Evolutionary conservation across 192 early-diverging fungal species (phyloP).

Genomic region (Rhizoclosmatium sp.): DNA sequence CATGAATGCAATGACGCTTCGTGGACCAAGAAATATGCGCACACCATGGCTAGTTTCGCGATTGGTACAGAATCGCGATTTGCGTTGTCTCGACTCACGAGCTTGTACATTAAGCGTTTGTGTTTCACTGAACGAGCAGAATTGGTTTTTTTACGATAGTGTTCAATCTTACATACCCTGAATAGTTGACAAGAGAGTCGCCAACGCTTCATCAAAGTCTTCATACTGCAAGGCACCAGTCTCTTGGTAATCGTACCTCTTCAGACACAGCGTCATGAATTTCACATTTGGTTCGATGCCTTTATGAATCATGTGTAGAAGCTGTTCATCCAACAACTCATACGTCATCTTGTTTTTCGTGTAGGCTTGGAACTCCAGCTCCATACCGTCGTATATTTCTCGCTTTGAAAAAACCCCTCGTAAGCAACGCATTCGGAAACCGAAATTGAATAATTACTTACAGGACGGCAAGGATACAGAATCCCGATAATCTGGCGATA

Average conservation of each 20-base stretch:
- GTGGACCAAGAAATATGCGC: constrained; percentile 45
- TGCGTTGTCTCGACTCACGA: constrained; percentile 45
- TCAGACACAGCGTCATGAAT: constrained; percentile 44
- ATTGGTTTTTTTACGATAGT: no score
- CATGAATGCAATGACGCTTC: constrained; percentile 45
- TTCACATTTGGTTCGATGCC: constrained; percentile 54
- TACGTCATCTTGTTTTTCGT: constrained; percentile 54
- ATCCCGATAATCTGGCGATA: constrained; percentile 49
- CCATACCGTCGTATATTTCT: constrained; percentile 62
- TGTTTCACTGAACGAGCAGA: constrained; percentile 17
- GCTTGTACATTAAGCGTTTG: constrained; percentile 42
- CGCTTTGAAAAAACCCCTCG: no score
- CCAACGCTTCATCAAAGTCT: constrained; percentile 56
- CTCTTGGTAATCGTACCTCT: constrained; percentile 48
- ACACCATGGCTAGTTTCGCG: constrained; percentile 44
- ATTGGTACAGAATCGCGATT: constrained; percentile 41
- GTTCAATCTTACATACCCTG: background rate
- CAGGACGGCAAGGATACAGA: constrained; percentile 55
- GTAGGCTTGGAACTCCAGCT: constrained; percentile 59
- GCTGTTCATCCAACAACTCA: constrained; percentile 54
- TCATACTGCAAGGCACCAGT: constrained; percentile 42
- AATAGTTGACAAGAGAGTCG: constrained; percentile 34
- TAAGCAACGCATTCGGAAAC: no score
- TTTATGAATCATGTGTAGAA: constrained; percentile 55
- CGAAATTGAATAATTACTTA: constrained; percentile 21